Evolutionary conservation across 1,139 yeast species (phyloP).

Genomic region (Geotrichum fermentans): DNA sequence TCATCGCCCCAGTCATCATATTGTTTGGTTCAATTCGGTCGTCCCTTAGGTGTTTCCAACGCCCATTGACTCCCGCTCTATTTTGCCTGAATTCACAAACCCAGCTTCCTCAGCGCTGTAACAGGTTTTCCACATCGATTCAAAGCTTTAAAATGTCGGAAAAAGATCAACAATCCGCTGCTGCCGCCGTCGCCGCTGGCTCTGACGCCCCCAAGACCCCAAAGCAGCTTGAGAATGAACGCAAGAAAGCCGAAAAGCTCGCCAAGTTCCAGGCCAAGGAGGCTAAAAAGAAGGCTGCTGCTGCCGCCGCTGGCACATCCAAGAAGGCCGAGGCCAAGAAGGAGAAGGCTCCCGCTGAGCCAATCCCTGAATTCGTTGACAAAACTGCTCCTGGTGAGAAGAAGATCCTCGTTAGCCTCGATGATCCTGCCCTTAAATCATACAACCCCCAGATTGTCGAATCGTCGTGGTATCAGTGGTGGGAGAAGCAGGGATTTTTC

Average conservation of each 20-base stretch:
- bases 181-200: constrained; percentile 19
- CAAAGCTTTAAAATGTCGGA: constrained; percentile 24
- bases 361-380: constrained; percentile 77
- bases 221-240: constrained; percentile 72
- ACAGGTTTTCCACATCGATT: background rate
- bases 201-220: constrained; percentile 36
- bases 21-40: constrained; percentile 18
- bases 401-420: constrained; percentile 76
- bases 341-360: constrained; percentile 68
- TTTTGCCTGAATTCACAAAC: constrained; percentile 8
- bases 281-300: constrained; percentile 59
- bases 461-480: constrained; percentile 97
- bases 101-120: constrained; percentile 1
- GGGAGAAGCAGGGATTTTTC: constrained; percentile 84
- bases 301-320: constrained; percentile 38
- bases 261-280: constrained; percentile 93
- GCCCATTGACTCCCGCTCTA: constrained; percentile 11
- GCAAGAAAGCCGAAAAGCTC: constrained; percentile 92
- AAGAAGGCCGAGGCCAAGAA: constrained; percentile 43
- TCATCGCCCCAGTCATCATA: constrained; percentile 2
- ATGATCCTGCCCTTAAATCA: constrained; percentile 90
- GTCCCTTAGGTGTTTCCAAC: constrained; percentile 18
- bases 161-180: constrained; percentile 17
- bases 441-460: constrained; percentile 91
- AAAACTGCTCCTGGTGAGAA: constrained; percentile 84